Conservation (phyloP, 495 filamentous ascomycete species). For the Daldinia childiae region DNA sequence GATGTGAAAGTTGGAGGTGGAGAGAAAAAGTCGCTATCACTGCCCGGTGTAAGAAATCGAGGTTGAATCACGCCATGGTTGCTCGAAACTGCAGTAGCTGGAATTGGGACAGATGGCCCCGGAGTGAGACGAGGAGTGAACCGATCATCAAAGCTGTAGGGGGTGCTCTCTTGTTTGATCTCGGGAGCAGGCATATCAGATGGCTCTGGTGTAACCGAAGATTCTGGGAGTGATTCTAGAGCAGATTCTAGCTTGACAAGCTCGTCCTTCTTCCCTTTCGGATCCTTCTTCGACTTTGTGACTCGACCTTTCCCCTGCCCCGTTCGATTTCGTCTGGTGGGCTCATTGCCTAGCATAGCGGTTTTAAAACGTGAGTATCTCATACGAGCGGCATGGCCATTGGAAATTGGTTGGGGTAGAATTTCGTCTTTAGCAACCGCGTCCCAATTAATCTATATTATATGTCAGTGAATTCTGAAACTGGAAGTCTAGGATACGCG, state of each 20-base stretch:
- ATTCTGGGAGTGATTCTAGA: conserved; percentile 29
- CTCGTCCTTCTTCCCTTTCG: conserved; percentile 45
- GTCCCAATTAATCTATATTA: conserved; percentile 75
- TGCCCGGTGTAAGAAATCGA: conserved; percentile 56
- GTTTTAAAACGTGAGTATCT: conserved; percentile 74
- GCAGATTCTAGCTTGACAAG: conserved; percentile 41
- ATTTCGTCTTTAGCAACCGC: conserved; percentile 66
- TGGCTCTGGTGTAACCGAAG: conserved; percentile 20
- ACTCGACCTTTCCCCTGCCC: conserved; percentile 47
- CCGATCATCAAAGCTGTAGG: conserved; percentile 32
- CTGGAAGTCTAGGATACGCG: background rate
- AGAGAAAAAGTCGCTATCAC: conserved; percentile 53
- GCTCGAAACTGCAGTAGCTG: conserved; percentile 11
- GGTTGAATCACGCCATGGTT: conserved; percentile 42
- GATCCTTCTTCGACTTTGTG: conserved; percentile 55
- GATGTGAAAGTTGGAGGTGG: conserved; percentile 38
- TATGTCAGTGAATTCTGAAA: conserved; percentile 9
- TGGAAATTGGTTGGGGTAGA: conserved; percentile 69
- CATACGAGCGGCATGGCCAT: conserved; percentile 85
- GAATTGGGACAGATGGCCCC: conserved; percentile 25
- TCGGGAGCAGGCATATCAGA: conserved; percentile 31
- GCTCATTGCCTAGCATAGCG: conserved; percentile 54
- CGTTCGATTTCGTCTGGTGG: conserved; percentile 52
- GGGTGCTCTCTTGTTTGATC: conserved; percentile 50
- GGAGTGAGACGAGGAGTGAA: conserved; percentile 45